Base-by-base conservation (phyloP, 2,329 filamentous ascomycete species). In the Zymoseptoria ardabiliae region DNA sequence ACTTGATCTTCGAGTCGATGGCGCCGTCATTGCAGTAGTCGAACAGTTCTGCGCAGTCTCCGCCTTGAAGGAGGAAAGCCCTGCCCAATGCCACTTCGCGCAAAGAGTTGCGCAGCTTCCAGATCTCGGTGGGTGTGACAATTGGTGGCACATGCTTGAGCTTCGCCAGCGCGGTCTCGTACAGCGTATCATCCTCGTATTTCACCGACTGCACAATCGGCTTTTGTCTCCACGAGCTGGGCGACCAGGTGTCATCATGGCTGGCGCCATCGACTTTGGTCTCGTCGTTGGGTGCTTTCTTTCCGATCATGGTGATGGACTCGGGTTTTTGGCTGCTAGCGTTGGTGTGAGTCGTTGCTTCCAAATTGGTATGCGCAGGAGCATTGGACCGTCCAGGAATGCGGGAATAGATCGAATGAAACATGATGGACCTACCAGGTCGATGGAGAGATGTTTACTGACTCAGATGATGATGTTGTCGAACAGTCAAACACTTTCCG, bases 41-140 rank as follows among this genome's bases (percentile, higher is more conserved):
- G 71, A 99, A 99, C 9, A 97, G 83, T 78, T 99, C 94, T 17
- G 94, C 94, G 72, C 94, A 99, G 77, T 99, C 94, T 53, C 93
- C 94, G 61, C 94, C 94, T 77, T 99, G 94, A 3, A 99, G 84
- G 9, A 99, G 81, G 73, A 99, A 97, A 11, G 93, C 90, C 65
- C 93, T 91, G 35, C 94, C 94, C 41, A 89, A 79, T 4, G 94
- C 94, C 5, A 96, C 94, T 77, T 96, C 90, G 60, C 85, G 85
- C 21, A 99, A 82, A 68, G 85, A 87, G 56, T 84, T 80, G 71
- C 91, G 91, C 56, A 99, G 82, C 63, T 85, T 87, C 67, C 84
- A 81, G 70, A 99, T 96, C 74, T 94, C 90, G 54, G 81, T 81
- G 3, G 89, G 87, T 58, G 90, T 90, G 28, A 94, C 90, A 54